phyloP scores from a whole-genome alignment of 2,329 filamentous ascomycete genomes.

The Penicillium sp. region DNA sequence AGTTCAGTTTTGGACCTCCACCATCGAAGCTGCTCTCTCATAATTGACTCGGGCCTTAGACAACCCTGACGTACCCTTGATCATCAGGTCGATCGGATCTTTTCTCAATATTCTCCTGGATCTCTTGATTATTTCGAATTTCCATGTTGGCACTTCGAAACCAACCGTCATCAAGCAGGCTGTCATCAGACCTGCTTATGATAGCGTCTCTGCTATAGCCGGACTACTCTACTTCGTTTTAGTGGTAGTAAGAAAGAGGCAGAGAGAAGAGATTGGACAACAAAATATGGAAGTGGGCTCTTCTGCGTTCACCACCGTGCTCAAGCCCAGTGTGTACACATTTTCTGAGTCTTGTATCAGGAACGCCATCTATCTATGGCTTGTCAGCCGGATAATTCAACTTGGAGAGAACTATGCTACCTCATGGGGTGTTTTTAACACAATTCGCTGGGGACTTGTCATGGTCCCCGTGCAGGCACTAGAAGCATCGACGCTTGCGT shows the following conservation, averaged over 20 bases:
- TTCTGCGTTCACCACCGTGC: conserved; percentile 50
- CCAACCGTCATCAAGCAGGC: conserved; percentile 66
- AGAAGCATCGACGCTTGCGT: conserved; percentile 63
- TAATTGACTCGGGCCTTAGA: conserved; percentile 64
- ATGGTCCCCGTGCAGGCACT: conserved; percentile 70
- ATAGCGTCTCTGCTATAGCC: conserved; percentile 53
- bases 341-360: conserved; percentile 64
- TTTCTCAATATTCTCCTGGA: conserved; percentile 65
- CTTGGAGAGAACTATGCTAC: conserved; percentile 66
- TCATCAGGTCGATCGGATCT: conserved; percentile 64
- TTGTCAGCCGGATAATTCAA: conserved; percentile 62
- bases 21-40: conserved; percentile 62
- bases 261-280: conserved; percentile 5
- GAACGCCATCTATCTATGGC: conserved; percentile 69
- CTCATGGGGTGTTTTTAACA: conserved; percentile 71
- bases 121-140: conserved; percentile 63
- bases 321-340: conserved; percentile 57
- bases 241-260: conserved; percentile 33
- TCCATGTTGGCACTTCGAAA: conserved; percentile 55
- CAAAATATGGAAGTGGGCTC: conserved; percentile 4
- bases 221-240: conserved; percentile 62
- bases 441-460: conserved; percentile 69
- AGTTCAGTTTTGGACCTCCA: conserved; percentile 60
- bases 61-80: conserved; percentile 64
- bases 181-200: conserved; percentile 60